Evolutionary conservation across 2,329 filamentous ascomycete species (phyloP), one percentile per base, ranked within the genome.

Genomic region (Atkinsonella texensis): DNA sequence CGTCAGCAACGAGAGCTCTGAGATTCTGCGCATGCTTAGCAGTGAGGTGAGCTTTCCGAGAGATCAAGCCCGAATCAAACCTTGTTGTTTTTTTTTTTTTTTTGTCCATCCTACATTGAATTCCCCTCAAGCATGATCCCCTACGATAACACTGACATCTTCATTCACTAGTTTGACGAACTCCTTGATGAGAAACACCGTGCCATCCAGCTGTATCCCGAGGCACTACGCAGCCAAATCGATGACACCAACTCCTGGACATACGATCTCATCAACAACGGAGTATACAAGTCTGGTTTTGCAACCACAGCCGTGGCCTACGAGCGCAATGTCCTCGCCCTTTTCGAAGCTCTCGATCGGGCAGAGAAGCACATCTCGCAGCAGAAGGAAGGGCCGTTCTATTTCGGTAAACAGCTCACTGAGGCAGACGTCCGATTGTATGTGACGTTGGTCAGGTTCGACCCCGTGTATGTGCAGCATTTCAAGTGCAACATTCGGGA

Each of bases 1-100:
- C 62, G 89, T 95, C 55, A 93, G 78, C 78, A 96, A 96, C 59
- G 90, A 95, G 76, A 89, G 85, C 67, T 83, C 84, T 58, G 90
- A 96, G 71, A 95, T 96, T 65, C 83, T 95, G 65, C 83, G 90
- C 63, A 95, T 95, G 87, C 74, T 96, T 55, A 87, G 87, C 64
- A 77, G 76, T 42, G 87, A 81, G 61, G 89, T 89, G 49, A 17
- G 63, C 4, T 8, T 43, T 43, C 52, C 20, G 5, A 8, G 28
- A 28, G 28, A 28, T 8, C 7, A 5, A 28, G 7, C 1, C 28
- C 28, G 7, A 28, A 28, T 6, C 4, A 28, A 28, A 28, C 38
- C 18, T 38, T 7, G 32, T 38, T 43, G 28, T 8, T 13, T 20
- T 40, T 4, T 33, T 20, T 10, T 33, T 43, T 33, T 8, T 13